Evolutionary conservation across 495 filamentous ascomycete genomes (phyloP).

Genomic region (Lasiosphaeria hispida): DNA sequence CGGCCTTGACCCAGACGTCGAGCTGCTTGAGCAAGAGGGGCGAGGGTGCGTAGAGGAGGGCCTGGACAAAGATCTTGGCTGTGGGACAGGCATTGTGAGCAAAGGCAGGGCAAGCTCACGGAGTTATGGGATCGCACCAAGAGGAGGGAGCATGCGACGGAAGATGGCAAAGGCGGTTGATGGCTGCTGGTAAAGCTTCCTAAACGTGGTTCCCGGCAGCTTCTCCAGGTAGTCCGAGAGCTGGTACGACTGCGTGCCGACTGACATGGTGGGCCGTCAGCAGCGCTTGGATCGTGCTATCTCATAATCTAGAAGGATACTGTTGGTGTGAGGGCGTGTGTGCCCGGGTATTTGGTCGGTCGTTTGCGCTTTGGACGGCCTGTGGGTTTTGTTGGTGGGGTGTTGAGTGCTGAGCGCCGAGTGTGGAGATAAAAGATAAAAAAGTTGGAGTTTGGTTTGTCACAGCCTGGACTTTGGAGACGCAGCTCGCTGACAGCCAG

Average conservation of each 20-base stretch:
- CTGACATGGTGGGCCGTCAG: conserved; percentile 26
- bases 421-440: not conserved
- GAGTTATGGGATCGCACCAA: conserved; percentile 56
- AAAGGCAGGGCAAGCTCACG: not conserved
- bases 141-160: conserved; percentile 89
- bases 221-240: conserved; percentile 86
- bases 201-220: conserved; percentile 83
- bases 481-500: not conserved
- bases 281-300: conserved; percentile 4
- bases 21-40: conserved; percentile 74
- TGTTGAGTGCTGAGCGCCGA: too few relatives aligned
- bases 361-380: not conserved
- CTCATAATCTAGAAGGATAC: not conserved
- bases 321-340: too few relatives aligned
- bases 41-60: conserved; percentile 78
- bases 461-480: too few relatives aligned
- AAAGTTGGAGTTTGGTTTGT: conserved; percentile 6
- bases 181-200: conserved; percentile 89
- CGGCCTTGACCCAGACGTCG: conserved; percentile 76
- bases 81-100: conserved; percentile 17
- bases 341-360: not conserved
- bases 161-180: conserved; percentile 94
- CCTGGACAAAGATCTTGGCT: conserved; percentile 96
- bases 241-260: conserved; percentile 33
- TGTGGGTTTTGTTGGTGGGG: not conserved